Conservation (phyloP, 2,329 filamentous ascomycete species). For the Pyrenochaeta sp. region DNA sequence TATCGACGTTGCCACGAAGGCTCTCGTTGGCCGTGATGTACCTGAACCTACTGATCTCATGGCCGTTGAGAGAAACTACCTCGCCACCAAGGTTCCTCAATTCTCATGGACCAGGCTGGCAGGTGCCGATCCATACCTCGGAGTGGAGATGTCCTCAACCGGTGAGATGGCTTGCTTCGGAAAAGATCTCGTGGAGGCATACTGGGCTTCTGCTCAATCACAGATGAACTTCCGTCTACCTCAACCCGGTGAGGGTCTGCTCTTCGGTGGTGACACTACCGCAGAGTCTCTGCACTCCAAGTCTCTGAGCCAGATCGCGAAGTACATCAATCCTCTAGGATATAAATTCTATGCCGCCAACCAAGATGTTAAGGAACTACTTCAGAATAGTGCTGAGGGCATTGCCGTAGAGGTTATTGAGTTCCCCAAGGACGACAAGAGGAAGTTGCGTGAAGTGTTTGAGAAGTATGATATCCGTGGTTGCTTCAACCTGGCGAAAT, state of each 20-base stretch:
- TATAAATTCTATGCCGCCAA: conserved; percentile 95
- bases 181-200: conserved; percentile 92
- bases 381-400: conserved; percentile 75
- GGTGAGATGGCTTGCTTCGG: conserved; percentile 99
- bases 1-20: conserved; percentile 93
- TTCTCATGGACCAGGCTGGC: conserved; percentile 99
- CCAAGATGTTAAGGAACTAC: conserved; percentile 78
- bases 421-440: conserved; percentile 96
- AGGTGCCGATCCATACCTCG: conserved; percentile 95
- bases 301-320: conserved; percentile 78
- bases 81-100: conserved; percentile 97
- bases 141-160: conserved; percentile 96
- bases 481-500: conserved; percentile 91
- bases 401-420: conserved; percentile 88
- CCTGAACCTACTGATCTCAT: conserved; percentile 88
- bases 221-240: conserved; percentile 99
- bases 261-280: conserved; percentile 85
- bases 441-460: conserved; percentile 92
- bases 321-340: conserved; percentile 85
- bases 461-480: conserved; percentile 95
- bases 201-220: conserved; percentile 95
- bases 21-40: conserved; percentile 83
- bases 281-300: conserved; percentile 57
- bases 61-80: conserved; percentile 85
- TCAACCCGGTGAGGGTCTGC: conserved; percentile 90